Conservation (phyloP, 371 early-diverging fungal species). For the Basidiobolus meristosporus region DNA sequence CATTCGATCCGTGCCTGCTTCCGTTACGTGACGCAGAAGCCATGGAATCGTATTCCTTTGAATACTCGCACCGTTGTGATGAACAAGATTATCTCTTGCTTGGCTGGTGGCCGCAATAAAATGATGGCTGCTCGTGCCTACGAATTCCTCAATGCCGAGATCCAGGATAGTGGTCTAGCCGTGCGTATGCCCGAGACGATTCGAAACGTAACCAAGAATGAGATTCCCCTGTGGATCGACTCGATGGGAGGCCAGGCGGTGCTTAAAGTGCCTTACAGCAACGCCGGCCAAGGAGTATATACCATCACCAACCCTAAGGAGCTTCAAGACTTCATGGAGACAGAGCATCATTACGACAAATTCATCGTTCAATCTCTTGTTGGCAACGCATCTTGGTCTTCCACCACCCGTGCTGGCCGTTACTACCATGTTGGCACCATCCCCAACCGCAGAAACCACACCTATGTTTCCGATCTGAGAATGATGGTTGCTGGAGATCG, state of each 20-base stretch:
- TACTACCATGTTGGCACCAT: conserved; percentile 84
- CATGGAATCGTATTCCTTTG: conserved; percentile 81
- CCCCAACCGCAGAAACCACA: conserved; percentile 76
- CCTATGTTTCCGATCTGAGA: conserved; percentile 69
- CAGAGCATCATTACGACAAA: conserved; percentile 80
- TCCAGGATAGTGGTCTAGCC: conserved; percentile 39
- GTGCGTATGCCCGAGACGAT: conserved; percentile 85
- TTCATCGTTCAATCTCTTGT: conserved; percentile 87
- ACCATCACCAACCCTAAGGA: conserved; percentile 71
- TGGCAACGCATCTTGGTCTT: conserved; percentile 83
- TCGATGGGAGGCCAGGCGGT: conserved; percentile 86
- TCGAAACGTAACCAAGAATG: conserved; percentile 66
- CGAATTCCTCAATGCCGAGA: conserved; percentile 75
- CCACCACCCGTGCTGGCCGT: conserved; percentile 57
- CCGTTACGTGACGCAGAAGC: conserved; percentile 82
- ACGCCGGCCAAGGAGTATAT: conserved; percentile 88
- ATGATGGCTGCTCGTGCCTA: conserved; percentile 91
- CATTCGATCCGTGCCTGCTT: conserved; percentile 81
- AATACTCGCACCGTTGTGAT: conserved; percentile 67
- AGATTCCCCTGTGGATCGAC: conserved; percentile 72
- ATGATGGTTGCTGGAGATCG: conserved; percentile 77
- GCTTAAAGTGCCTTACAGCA: conserved; percentile 82
- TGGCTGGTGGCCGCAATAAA: conserved; percentile 88
- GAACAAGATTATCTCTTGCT: conserved; percentile 74
- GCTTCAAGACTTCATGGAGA: conserved; percentile 52